Base-by-base conservation (phyloP, 345 rosid genomes). In the Rhodamnia argentea region DNA sequence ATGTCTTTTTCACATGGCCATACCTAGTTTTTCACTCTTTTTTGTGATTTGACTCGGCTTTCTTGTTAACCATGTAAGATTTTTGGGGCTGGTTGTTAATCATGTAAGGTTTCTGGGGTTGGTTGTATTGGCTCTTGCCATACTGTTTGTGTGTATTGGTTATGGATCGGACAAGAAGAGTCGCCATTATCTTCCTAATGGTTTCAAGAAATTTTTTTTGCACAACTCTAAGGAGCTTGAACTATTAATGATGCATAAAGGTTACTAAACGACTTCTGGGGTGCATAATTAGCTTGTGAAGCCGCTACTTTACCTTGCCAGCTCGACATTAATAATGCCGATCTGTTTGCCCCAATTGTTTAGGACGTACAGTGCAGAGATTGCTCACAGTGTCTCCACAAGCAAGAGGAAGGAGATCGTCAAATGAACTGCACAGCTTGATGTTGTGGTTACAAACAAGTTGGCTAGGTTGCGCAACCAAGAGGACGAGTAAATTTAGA, bases 181-280 rank as follows among this genome's bases (percentile, higher is more conserved):
- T 0, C 95, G 96, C 16, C 96, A 96, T 81, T 92, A 92, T 83
- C 97, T 95, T 86, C 97, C 96, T 4, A 95, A 96, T 87, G 96
- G 97, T 13, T 95, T 94, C 91, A 95, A 95, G 94, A 94, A 94
- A 50, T 96, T 94, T 57, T 93, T 95, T 4, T 97, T 96, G 20
- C 97, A 93, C 92, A 95, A 95, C 58, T 88, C 86, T 6, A 87
- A 89, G 50, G 99, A 95, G 85, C 97, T 95, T 15, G 99, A 93
- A 86, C 58, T 96, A 18, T 89, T 96, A 91, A 95, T 96, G 99
- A 96, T 96, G 99, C 99, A 95, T 88, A 96, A 96, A 94, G 92
- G 99, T 97, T 95, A 86, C 13, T 11, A 3, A 42, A 51, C 29
- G 2, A 29, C 9, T 88, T 42, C 2, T 0, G n/a, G 2, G 64